Conservation (phyloP, 352 stramenopile genomes). For the Phytophthora idaei region DNA sequence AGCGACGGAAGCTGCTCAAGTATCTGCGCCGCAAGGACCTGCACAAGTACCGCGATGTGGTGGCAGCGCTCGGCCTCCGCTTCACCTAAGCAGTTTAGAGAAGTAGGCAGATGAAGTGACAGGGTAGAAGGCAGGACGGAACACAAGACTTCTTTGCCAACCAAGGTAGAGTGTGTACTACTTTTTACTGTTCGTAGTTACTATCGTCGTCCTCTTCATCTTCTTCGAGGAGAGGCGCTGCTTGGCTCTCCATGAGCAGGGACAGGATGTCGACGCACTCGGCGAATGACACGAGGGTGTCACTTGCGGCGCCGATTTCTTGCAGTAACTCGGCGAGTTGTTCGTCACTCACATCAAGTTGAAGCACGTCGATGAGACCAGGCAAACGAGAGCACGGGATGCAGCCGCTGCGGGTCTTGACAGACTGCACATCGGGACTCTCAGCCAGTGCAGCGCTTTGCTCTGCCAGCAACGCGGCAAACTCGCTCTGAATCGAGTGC, state of each 20-base stretch:
- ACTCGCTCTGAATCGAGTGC: slow-evolving; percentile 58
- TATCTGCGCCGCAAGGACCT: slow-evolving; percentile 86
- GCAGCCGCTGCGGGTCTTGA: slow-evolving; percentile 42
- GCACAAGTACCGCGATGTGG: slow-evolving; percentile 79
- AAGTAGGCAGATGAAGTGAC: neutral
- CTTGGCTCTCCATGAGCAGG: slow-evolving; percentile 64
- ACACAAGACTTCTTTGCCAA: slow-evolving; percentile 8
- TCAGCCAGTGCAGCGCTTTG: slow-evolving; percentile 27
- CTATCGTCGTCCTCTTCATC: slow-evolving; percentile 30
- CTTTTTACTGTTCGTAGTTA: slow-evolving; percentile 7
- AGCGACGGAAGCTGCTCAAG: slow-evolving; percentile 87
- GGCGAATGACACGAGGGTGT: slow-evolving; percentile 80
- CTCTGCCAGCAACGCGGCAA: slow-evolving; percentile 44
- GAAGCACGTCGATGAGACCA: slow-evolving; percentile 49
- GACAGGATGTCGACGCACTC: slow-evolving; percentile 90
- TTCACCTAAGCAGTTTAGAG: slow-evolving; percentile 56
- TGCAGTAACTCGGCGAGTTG: slow-evolving; percentile 63
- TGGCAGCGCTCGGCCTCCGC: slow-evolving; percentile 75
- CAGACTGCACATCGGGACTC: slow-evolving; percentile 11
- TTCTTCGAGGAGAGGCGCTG: slow-evolving; percentile 35
- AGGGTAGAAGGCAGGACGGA: slow-evolving; percentile 6
- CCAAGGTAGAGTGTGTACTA: neutral
- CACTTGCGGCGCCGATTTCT: slow-evolving; percentile 69
- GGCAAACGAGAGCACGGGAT: slow-evolving; percentile 58
- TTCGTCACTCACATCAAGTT: slow-evolving; percentile 42